Evolutionary conservation across 805 yeast species (phyloP).

Genomic region (Cyberlindnera meyerae): DNA sequence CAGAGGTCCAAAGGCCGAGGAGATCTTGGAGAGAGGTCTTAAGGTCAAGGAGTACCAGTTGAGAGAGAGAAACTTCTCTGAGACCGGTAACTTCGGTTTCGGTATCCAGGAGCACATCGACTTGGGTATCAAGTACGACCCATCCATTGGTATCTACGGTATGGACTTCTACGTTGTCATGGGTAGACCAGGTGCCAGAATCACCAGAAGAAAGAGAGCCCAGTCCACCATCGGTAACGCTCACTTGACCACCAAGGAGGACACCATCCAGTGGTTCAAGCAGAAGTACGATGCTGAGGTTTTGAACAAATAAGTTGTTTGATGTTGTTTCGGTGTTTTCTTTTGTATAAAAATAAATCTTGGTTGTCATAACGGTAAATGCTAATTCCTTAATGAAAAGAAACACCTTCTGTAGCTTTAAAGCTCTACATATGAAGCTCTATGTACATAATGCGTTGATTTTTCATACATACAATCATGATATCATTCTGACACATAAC

Average conservation of each 20-base stretch:
- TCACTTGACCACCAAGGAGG: constrained; percentile 90
- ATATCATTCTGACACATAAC: constrained; percentile 25
- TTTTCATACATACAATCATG: too few species aligned
- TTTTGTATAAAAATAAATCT: constrained; percentile 17
- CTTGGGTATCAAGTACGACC: constrained; percentile 99
- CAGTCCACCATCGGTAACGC: constrained; percentile 82
- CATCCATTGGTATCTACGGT: constrained; percentile 99
- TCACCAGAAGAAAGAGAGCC: constrained; percentile 97
- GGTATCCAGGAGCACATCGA: constrained; percentile 99
- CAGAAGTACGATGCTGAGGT: constrained; percentile 99
- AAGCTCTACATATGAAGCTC: too few species aligned
- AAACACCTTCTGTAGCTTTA: too few species aligned
- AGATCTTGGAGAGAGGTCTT: constrained; percentile 98
- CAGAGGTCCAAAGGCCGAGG: constrained; percentile 99
- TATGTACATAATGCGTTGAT: too few species aligned
- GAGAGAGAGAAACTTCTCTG: constrained; percentile 90
- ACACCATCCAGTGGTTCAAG: constrained; percentile 98
- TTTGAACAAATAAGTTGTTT: constrained; percentile 58
- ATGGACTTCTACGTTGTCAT: constrained; percentile 99
- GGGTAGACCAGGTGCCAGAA: constrained; percentile 99
- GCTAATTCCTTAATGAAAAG: too few species aligned
- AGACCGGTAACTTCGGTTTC: constrained; percentile 99
- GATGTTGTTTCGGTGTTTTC: constrained; percentile 14
- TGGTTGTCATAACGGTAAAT: constrained; percentile 14
- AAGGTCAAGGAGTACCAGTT: constrained; percentile 99